These are phyloP conservation scores for Porcisia deanei DNA, from an alignment of 208 protist genomes.

Conservation along the genomic window DNA sequence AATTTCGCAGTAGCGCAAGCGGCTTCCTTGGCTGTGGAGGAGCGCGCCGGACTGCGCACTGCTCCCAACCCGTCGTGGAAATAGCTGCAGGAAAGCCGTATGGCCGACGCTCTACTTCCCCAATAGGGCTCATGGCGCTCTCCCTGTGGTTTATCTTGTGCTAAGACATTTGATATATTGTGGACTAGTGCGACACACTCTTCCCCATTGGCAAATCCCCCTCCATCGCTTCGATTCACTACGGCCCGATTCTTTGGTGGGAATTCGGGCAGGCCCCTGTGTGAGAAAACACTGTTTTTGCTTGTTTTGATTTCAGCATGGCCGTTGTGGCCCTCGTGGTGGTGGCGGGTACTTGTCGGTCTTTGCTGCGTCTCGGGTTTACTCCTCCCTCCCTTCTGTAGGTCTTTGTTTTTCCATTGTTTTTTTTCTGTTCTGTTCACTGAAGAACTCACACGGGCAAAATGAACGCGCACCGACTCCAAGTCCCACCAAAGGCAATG, in stretches of 20 bases:
- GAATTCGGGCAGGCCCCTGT: too few species aligned
- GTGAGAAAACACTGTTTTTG: too few species aligned
- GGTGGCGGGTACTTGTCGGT: too few species aligned
- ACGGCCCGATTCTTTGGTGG: too few species aligned
- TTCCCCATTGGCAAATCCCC: neutral
- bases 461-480: neutral
- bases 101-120: neutral
- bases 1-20: constrained; percentile 23
- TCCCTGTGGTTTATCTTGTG: neutral
- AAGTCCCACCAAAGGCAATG: neutral
- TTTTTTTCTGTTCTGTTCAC: neutral
- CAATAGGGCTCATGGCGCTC: neutral
- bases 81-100: neutral
- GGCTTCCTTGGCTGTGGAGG: constrained; percentile 15
- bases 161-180: neutral
- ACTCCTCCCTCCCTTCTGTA: neutral
- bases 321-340: too few species aligned
- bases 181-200: neutral
- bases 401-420: neutral
- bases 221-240: too few species aligned
- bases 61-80: constrained; percentile 20
- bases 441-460: neutral
- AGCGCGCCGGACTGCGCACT: constrained; percentile 10
- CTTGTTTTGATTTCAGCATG: too few species aligned
- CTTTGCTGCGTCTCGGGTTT: too few species aligned